A percentile compares a stretch with the other conserved stretches of the same genome.
Evolutionary conservation across 2,329 filamentous ascomycete species (phyloP).

Genomic region (Alternaria atra): DNA sequence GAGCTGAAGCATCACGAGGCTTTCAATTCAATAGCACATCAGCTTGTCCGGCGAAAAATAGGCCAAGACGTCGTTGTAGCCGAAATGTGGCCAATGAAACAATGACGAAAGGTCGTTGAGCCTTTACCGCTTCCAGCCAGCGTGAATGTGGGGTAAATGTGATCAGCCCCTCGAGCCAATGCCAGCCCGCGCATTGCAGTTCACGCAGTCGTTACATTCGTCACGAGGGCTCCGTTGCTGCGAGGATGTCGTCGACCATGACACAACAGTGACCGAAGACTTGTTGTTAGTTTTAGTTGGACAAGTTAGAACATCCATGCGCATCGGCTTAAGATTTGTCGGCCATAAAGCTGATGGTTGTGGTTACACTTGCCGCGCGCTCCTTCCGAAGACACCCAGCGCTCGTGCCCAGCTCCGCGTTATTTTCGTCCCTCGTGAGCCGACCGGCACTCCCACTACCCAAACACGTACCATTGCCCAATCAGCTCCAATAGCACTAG

Average conservation of each 20-base stretch:
- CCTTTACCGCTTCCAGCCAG: constrained; percentile 29
- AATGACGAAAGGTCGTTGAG: constrained; percentile 31
- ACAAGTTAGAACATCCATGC: constrained; percentile 15
- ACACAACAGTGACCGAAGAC: constrained; percentile 21
- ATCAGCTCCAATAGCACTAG: constrained; percentile 34
- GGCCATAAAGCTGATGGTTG: constrained; percentile 20
- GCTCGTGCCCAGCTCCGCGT: constrained; percentile 32
- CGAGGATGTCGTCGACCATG: constrained; percentile 13
- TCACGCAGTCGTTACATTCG: constrained; percentile 6
- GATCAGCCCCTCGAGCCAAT: constrained; percentile 23
- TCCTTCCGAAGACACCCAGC: constrained; percentile 32
- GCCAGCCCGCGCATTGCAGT: constrained; percentile 9
- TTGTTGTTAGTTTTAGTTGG: background rate
- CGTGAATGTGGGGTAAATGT: constrained; percentile 21
- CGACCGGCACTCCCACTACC: constrained; percentile 31
- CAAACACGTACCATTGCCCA: constrained; percentile 28
- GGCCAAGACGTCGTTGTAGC: constrained; percentile 3
- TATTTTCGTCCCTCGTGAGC: constrained; percentile 41
- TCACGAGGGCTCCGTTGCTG: constrained; percentile 20
- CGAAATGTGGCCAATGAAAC: constrained; percentile 19
- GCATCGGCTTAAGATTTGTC: constrained; percentile 8
- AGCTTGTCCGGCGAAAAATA: constrained; percentile 11
- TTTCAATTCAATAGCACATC: constrained; percentile 1
- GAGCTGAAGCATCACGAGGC: background rate
- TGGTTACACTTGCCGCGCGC: constrained; percentile 28